Evolutionary conservation across 306 rosid species (phyloP).

Genomic region (Lathyrus oleraceus): DNA sequence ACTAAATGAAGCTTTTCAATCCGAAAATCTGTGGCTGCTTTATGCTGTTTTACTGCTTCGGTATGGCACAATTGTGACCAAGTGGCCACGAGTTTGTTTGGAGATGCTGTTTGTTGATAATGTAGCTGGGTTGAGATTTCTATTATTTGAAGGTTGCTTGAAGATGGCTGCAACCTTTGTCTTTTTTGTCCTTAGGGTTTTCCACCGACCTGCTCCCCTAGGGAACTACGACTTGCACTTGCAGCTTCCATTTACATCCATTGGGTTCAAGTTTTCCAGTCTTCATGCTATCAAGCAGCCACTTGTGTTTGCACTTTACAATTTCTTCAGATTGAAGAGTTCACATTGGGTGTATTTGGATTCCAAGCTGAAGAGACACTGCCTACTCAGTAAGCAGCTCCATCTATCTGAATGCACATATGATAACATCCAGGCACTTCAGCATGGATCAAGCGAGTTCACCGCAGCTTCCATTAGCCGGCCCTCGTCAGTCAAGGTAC

Average conservation of each 20-base stretch:
- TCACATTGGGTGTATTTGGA: slow-evolving; percentile 78
- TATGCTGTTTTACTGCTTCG: slow-evolving; percentile 50
- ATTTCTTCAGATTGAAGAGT: slow-evolving; percentile 58
- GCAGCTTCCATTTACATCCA: slow-evolving; percentile 77
- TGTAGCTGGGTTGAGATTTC: slow-evolving; percentile 78
- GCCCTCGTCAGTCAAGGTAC: slow-evolving; percentile 63
- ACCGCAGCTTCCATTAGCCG: slow-evolving; percentile 36
- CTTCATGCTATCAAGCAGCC: slow-evolving; percentile 58
- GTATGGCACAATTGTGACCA: slow-evolving; percentile 58
- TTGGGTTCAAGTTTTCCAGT: slow-evolving; percentile 76
- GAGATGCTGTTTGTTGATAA: slow-evolving; percentile 94
- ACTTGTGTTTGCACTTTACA: slow-evolving; percentile 71
- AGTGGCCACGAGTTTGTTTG: slow-evolving; percentile 77
- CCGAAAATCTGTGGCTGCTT: slow-evolving; percentile 51
- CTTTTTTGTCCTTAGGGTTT: slow-evolving; percentile 57
- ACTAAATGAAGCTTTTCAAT: slow-evolving; percentile 45
- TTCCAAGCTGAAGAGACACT: slow-evolving; percentile 61
- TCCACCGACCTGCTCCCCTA: slow-evolving; percentile 51
- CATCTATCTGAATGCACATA: slow-evolving; percentile 84
- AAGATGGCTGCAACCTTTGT: slow-evolving; percentile 66
- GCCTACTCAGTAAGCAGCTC: slow-evolving; percentile 70
- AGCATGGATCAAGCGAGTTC: slow-evolving; percentile 50
- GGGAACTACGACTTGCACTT: slow-evolving; percentile 59
- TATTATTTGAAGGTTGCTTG: slow-evolving; percentile 81
- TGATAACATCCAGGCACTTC: slow-evolving; percentile 80